Base-by-base conservation (phyloP, 2,329 filamentous ascomycete species). In the Cercospora zeae-maydis region DNA sequence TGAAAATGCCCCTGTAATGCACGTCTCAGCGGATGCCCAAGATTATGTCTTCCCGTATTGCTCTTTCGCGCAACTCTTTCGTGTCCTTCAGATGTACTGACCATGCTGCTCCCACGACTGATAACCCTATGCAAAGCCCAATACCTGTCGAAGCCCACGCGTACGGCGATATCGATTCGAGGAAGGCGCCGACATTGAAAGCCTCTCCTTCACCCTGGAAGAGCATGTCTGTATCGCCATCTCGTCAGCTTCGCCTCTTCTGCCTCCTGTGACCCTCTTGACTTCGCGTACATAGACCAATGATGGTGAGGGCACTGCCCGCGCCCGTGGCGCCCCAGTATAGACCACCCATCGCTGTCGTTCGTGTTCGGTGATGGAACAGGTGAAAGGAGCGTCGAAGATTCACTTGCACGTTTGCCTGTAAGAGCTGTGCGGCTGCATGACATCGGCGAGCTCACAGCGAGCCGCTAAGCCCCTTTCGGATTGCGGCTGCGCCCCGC, bases 21-120 rank as follows among this genome's bases (percentile, higher is more conserved):
- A 58, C 14, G 52, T 69, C 65, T 72, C 61, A 71, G 70, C 59
- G 47, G 11, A 59, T 27, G 34, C 49, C 27, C 47, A 30, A 13
- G 4, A 45, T 14, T 3, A 16, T 52, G 13, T 11, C 13, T 34
- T 33, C 34, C 19, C 37, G 19, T 56, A 13, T 14, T 39, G 39
- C 27, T 16, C 34, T 21, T 31, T 51, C 33, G 11, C 47, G 21
- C 53, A 16, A 36, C 54, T 63, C 42, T 56, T 30, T 58, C 54
- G 24, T 36, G n/a, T 39, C 14, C 31, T 33, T 49, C 30, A 13
- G 8, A 8, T 16, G 52, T 59, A 71, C 69, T 67, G 61, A 98
- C 95, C 95, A 99, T 84, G 93, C 93, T 75, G 95, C 96, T 76
- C 95, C 95, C 36, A 98, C 92, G 49, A 97, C 93, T 61, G 95